Evolutionary conservation across 2,329 filamentous ascomycete species (phyloP), one percentile per base, ranked within the genome.

Genomic region (Plenodomus biglobosus): DNA sequence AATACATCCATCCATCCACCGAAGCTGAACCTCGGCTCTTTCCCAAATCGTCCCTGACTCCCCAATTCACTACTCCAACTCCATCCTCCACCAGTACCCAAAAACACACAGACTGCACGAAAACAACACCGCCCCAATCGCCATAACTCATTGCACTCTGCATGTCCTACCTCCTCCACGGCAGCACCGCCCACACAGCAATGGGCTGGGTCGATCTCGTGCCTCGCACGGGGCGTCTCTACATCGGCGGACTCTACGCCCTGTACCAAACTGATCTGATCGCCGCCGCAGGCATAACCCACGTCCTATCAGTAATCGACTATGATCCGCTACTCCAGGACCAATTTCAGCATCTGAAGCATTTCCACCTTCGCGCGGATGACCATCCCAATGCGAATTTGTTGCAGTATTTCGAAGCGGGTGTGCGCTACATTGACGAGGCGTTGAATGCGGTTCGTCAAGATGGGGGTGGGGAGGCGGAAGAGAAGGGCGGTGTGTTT

Each of bases 241-340:
- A 71, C 64, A 75, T 75, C 40, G 73, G 73, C 48, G 73, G 73
- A 22, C 60, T 76, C 2, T 69, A 73, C 47, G 73, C 73, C 1
- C 56, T 76, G 2, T 74, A 75, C 53, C 69, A 73, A 49, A 67
- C 66, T 2, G 63, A 72, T 50, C 60, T 73, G 8, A 66, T 71
- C 42, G 44, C 52, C 8, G 53, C 56, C 2, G 65, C 65, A 2
- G 59, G 61, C 3, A 67, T 71, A 16, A 71, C 68, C 0, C 66
- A 71, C 32, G 66, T 71, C 0, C 47, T 70, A 1, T 64, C 58
- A 0, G 62, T 70, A 8, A 65, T 71, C 2, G 66, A 71, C 32
- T 70, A 70, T 43, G 65, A 68, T 11, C 58, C 65, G 0, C 19
- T 61, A 24, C 53, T 69, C 0, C 56, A 59, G 13, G 60, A 67